Base-by-base conservation (phyloP, 2,329 filamentous ascomycete species). In the Claviceps spartinae region DNA sequence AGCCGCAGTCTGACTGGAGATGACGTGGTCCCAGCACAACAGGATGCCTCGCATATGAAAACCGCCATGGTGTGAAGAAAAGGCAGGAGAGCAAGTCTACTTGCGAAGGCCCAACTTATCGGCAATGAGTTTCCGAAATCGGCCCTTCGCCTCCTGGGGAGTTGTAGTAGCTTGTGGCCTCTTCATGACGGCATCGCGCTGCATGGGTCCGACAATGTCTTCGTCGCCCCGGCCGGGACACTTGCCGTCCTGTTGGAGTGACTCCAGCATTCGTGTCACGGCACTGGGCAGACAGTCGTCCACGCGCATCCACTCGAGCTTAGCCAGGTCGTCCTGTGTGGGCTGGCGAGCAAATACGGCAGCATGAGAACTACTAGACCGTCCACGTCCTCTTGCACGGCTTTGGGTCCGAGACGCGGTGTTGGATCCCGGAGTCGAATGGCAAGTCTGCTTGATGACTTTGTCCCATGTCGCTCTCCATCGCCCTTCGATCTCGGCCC, bases 151-250 rank as follows among this genome's bases (percentile, higher is more conserved):
- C 56, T 72, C 70, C 45, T 75, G 72, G 52, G 30, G 30, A 34
- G 30, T 34, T 34, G 30, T 34, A 11, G 30, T 34, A 34, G 67
- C 70, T 47, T 63, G 64, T 14, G 69, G 66, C 47, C 73, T 69
- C 34, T 67, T 65, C 76, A 80, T 80, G 56, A 72, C 68, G 41
- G 72, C 70, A 57, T 79, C 76, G 13, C 78, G 77, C 59, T 82
- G 80, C 90, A 96, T 95, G 6, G 90, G 90, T 1, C 90, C 90
- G 45, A 96, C 88, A 63, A 96, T 94, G 66, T 95, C 90, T 60
- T 90, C 85, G 61, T 95, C 89, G 50, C 89, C 89, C 36, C 91
- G 79, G 59, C 84, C 82, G 24, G 89, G 89, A 61, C 95, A 96
- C 67, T 96, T 95, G 62, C 86, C 85, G 56, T 85, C 77, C 62